Conservation (phyloP, 768 basidiomycete genomes). For the Mycena sanguinolenta region DNA sequence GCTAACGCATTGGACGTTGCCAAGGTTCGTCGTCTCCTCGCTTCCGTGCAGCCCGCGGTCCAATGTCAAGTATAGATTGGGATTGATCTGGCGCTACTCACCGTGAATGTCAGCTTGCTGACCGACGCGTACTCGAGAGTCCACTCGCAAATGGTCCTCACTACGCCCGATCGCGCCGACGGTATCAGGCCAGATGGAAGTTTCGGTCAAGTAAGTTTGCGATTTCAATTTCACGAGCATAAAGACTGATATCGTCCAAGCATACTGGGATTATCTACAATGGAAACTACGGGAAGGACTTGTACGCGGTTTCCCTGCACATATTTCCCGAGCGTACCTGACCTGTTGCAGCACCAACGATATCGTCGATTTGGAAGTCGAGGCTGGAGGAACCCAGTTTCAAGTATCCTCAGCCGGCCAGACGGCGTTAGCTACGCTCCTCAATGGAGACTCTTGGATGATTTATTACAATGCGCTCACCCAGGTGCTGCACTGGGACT, state of each 20-base stretch:
- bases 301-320: constrained; percentile 44
- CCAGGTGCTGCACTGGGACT: constrained; percentile 76
- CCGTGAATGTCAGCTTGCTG: constrained; percentile 58
- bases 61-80: constrained; percentile 51
- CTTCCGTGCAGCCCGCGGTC: neutral
- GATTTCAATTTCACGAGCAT: neutral
- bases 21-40: constrained; percentile 40
- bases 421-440: constrained; percentile 65
- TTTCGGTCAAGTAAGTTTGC: constrained; percentile 51
- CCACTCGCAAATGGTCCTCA: constrained; percentile 66
- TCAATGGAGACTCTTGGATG: constrained; percentile 79
- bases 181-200: constrained; percentile 71
- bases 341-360: constrained; percentile 63
- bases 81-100: constrained; percentile 62
- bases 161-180: constrained; percentile 63
- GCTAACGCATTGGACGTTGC: constrained; percentile 78
- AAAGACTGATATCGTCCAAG: constrained; percentile 41
- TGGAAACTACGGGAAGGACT: constrained; percentile 76
- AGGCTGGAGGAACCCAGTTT: constrained; percentile 71
- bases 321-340: neutral
- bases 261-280: constrained; percentile 78
- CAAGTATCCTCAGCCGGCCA: constrained; percentile 58
- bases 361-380: constrained; percentile 71
- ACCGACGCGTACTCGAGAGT: constrained; percentile 63
- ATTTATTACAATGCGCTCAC: constrained; percentile 72